Percentiles rank a stretch among this genome's conserved stretches.
These are phyloP conservation scores for Cladorrhinum sp. DNA, from an alignment of 2,329 filamentous ascomycete genomes.

Conservation along the genomic window DNA sequence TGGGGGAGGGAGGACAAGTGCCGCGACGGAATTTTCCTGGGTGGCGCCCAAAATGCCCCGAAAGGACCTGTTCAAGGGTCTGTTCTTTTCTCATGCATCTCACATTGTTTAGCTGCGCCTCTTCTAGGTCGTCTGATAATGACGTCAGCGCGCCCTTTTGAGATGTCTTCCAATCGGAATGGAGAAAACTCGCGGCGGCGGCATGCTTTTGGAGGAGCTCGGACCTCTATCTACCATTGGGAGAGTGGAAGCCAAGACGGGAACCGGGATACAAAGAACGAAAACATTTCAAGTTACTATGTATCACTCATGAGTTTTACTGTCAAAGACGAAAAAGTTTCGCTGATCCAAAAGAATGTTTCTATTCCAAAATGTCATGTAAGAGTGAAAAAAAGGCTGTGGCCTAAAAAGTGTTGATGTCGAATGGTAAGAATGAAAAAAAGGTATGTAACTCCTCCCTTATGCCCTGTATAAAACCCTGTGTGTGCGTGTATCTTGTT, in stretches of 20 bases:
- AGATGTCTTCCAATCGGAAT: not conserved
- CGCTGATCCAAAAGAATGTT: not conserved
- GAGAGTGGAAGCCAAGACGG: not conserved
- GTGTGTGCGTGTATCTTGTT: not conserved
- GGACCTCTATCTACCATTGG: not conserved
- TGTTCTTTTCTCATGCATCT: no score
- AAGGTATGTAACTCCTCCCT: not conserved
- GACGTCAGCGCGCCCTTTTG: not conserved
- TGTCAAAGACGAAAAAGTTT: not conserved
- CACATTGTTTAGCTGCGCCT: not conserved
- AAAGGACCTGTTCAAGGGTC: no score
- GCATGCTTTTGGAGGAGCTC: not conserved
- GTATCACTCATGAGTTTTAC: not conserved
- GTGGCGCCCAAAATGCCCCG: not conserved
- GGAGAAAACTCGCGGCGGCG: not conserved
- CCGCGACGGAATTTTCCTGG: not conserved
- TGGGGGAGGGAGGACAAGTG: constrained; percentile 3
- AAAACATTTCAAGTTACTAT: not conserved
- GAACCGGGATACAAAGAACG: not conserved
- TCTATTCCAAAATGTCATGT: not conserved
- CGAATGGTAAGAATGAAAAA: not conserved
- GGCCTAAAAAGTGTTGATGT: not conserved
- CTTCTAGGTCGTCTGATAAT: not conserved
- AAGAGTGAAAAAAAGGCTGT: not conserved
- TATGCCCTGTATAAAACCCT: not conserved